Evolutionary conservation across 2,329 filamentous ascomycete species (phyloP).

Genomic region (Colletotrichum paranaense): DNA sequence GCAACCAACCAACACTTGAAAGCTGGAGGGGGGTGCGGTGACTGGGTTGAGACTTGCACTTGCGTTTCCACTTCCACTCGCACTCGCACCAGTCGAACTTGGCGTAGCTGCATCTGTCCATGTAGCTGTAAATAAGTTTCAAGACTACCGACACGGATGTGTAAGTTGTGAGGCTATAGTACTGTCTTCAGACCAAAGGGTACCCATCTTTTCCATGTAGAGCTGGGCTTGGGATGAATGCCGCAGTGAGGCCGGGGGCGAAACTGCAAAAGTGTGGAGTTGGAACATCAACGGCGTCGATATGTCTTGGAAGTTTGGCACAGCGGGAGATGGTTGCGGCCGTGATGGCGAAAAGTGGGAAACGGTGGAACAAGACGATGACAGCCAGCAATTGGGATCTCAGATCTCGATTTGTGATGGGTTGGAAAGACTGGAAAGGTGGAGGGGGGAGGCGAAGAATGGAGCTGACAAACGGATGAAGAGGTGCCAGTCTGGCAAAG

Average conservation of each 20-base stretch:
- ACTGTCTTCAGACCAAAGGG: not conserved
- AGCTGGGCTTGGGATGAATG: not conserved
- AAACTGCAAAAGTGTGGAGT: slow-evolving; percentile 9
- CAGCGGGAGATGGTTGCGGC: slow-evolving; percentile 19
- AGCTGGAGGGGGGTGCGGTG: slow-evolving; percentile 19
- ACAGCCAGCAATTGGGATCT: slow-evolving; percentile 8
- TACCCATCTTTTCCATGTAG: not conserved
- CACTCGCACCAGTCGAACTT: not conserved
- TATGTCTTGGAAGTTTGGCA: slow-evolving; percentile 1
- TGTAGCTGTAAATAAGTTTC: not conserved
- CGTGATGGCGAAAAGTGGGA: slow-evolving; percentile 26
- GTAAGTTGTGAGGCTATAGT: not conserved
- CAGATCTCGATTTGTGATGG: not conserved
- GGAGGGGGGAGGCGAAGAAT: not conserved
- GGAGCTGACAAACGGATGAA: slow-evolving; percentile 5
- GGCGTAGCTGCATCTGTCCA: slow-evolving; percentile 15
- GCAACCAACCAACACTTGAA: not conserved
- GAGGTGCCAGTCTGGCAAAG: not conserved
- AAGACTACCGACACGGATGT: not conserved
- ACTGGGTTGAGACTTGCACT: not conserved
- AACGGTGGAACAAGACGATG: slow-evolving; percentile 20
- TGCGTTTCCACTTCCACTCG: slow-evolving; percentile 8
- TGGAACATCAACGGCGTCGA: slow-evolving; percentile 29
- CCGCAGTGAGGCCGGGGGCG: slow-evolving; percentile 7
- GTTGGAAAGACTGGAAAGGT: not conserved